Evolutionary conservation across 768 basidiomycete genomes (phyloP), one percentile per base, ranked within the genome.

Genomic region (Chiua virens): DNA sequence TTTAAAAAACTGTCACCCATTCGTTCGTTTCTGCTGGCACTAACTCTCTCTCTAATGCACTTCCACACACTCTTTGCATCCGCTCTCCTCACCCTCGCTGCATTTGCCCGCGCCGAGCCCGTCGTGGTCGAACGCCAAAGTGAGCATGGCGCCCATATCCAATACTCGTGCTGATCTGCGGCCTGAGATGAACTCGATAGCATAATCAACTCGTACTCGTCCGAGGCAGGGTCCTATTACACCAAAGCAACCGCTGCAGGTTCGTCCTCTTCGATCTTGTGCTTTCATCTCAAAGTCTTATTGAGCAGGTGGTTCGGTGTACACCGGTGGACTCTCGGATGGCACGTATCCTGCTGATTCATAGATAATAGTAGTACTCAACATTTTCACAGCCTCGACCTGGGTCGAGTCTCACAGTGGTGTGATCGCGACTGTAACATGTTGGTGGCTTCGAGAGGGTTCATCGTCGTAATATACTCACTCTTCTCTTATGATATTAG

Each of bases 91-190:
- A 59, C 70, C 44, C 65, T 73, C 35, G 64, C 69, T 40, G 62
- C 66, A 38, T 57, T 69, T 20, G 68, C 65, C 21, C 57, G 57
- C 41, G 77, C 75, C n/a, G 71, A 70, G 15, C 72, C 73, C 20
- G 9, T 22, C 59, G 66, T 49, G 51, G 59, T 78, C 49, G 67
- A 71, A 53, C 76, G 79, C 48, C 76, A 78, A 66, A 51, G 79
- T 82, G 62, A 25, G 74, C 17, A 56, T 20, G 40, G 42, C 10
- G 21, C 14, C 17, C 5, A 18, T 48, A 39, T 22, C 37, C n/a
- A 28, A 8, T 20, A 5, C 18, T 47, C 35, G 18, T 38, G 42
- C 62, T 52, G 53, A 52, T 32, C 39, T 47, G 25, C 32, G 21
- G 1, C 47, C 37, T 37, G 17, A 55, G 50, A 50, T 49, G 41